Conservation (phyloP, 768 basidiomycete genomes). For the Obba rivulosa region DNA sequence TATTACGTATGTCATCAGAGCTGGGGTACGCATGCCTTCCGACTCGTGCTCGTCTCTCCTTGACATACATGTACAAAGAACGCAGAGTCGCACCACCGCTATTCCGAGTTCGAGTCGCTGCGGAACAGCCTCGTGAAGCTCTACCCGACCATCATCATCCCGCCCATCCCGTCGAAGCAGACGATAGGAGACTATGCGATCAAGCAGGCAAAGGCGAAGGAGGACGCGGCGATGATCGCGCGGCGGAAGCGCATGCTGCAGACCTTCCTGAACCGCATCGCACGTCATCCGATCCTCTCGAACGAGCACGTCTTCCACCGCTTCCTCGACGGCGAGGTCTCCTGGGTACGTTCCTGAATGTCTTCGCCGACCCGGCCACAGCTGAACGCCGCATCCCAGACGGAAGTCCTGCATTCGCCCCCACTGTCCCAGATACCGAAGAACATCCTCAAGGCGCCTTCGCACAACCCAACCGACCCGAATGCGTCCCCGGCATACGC, state of each 20-base stretch:
- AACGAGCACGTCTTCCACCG: slow-evolving; percentile 96
- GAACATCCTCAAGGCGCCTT: slow-evolving; percentile 92
- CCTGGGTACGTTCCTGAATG: slow-evolving; percentile 62
- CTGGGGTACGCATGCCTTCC: slow-evolving; percentile 54
- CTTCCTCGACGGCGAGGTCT: slow-evolving; percentile 92
- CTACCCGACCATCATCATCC: slow-evolving; percentile 94
- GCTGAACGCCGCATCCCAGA: slow-evolving; percentile 36
- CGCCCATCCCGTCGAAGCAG: slow-evolving; percentile 97
- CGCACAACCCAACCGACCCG: slow-evolving; percentile 88
- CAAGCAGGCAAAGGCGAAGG: slow-evolving; percentile 94
- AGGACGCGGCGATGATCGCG: slow-evolving; percentile 88
- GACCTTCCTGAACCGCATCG: slow-evolving; percentile 88
- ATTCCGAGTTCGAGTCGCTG: slow-evolving; percentile 96
- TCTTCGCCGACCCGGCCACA: neutral
- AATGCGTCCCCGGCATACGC: slow-evolving; percentile 69
- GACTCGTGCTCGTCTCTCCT: neutral
- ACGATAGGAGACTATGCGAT: slow-evolving; percentile 94
- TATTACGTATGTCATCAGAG: slow-evolving; percentile 88
- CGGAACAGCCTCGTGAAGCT: slow-evolving; percentile 77
- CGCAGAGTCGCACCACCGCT: slow-evolving; percentile 80
- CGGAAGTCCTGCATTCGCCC: slow-evolving; percentile 89
- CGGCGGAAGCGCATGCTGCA: slow-evolving; percentile 91
- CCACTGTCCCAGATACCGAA: slow-evolving; percentile 90
- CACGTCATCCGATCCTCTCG: slow-evolving; percentile 89
- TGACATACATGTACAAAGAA: slow-evolving; percentile 42